Base-by-base conservation (phyloP, 2,329 filamentous ascomycete genomes). In the Magnaporthales sp. region DNA sequence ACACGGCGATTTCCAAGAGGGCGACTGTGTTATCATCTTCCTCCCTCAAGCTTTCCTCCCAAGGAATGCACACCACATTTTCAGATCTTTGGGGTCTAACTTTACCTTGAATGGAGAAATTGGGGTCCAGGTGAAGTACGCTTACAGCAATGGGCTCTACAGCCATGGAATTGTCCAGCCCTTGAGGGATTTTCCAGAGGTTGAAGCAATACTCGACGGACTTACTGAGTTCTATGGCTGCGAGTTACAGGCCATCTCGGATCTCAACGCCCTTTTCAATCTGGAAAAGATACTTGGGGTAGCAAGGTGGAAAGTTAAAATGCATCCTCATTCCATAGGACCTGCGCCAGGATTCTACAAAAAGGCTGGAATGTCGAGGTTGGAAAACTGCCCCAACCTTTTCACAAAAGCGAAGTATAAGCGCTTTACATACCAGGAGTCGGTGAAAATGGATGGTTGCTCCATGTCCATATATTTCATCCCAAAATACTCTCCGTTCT, bases 391-490 rank as follows among this genome's bases (percentile, higher is more conserved):
- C 66, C 70, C 67, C 1, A 73, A 72, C 65, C 67, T 74, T 0
- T 75, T 75, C 67, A 70, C n/a, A 54, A 73, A 73, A 30, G 0
- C 9, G 2, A 74, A 75, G 51, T 74, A 75, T 64, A 27, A 32
- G 13, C 13, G 60, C 1, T n/a, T 66, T 6, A 63, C 72, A 6
- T 79, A 76, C 67, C 76, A 80, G 63, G 76, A 78, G 66, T 74
- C 74, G 1, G 70, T 74, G 68, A 80, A 80, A 71, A 74, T 80
- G 72, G 78, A 80, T 66, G 78, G 78, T 22, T 69, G 72, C 0
- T 75, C 74, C 13, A 79, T 78, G 74, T 76, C 75, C 0, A 70
- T 75, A 26, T 80, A 79, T 70, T 79, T 76, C 63, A 64, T 80
- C 66, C 64, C 68, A 31, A 66, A 68, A 22, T 61, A 70, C 26